Conservation (phyloP, 2,329 filamentous ascomycete species). For the Xylariales sp. region DNA sequence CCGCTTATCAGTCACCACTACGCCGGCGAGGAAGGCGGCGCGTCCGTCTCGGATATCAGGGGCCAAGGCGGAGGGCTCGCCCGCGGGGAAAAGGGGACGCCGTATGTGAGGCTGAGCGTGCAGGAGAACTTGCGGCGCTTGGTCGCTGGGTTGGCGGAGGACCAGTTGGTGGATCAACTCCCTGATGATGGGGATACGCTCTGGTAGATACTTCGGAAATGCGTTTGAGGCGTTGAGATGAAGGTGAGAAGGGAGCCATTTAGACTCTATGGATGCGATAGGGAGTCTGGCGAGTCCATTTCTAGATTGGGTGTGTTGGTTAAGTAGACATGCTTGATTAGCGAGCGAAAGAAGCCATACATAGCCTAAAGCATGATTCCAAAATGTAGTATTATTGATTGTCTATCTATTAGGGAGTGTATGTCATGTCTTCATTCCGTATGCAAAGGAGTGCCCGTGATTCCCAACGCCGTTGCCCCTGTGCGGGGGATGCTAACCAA, state of each 20-base stretch:
- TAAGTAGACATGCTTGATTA: not conserved
- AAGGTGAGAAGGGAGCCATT: not conserved
- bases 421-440: slow-evolving; percentile 12
- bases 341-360: not conserved
- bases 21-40: slow-evolving; percentile 29
- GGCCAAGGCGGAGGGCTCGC: slow-evolving; percentile 44
- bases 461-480: slow-evolving; percentile 28
- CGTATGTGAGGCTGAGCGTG: slow-evolving; percentile 46
- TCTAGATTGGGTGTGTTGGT: not conserved
- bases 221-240: too few relatives aligned
- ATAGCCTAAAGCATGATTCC: not conserved
- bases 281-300: not conserved
- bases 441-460: slow-evolving; percentile 22
- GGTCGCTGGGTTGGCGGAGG: slow-evolving; percentile 22
- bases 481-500: slow-evolving; percentile 24
- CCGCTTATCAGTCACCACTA: slow-evolving; percentile 46
- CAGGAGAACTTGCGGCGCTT: slow-evolving; percentile 41
- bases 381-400: slow-evolving; percentile 9
- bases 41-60: slow-evolving; percentile 43
- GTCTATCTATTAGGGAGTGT: slow-evolving; percentile 23
- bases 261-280: not conserved
- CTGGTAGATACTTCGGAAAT: slow-evolving; percentile 30
- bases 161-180: slow-evolving; percentile 43
- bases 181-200: slow-evolving; percentile 44
- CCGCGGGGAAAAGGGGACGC: slow-evolving; percentile 38